A percentile compares a stretch with the other conserved stretches of the same genome.
Conservation (phyloP, 2,329 filamentous ascomycete species). For the Sarocladium kiliense region DNA sequence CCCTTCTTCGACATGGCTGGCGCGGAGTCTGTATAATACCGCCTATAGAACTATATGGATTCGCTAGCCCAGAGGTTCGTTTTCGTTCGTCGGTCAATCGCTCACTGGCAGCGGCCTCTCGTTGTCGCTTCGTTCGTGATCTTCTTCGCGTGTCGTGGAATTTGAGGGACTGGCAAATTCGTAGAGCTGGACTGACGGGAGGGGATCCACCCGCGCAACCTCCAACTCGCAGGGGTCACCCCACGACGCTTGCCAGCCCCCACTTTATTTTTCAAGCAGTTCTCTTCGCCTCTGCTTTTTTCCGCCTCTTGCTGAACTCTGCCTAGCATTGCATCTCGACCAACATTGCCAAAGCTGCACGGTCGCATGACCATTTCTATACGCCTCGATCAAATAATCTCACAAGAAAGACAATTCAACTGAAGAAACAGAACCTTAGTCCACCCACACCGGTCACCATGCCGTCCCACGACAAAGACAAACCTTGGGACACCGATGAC, state of each 20-base stretch:
- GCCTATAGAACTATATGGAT: not conserved
- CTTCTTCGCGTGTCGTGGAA: not conserved
- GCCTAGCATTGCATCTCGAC: not conserved
- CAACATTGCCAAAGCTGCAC: not conserved
- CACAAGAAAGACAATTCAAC: not conserved
- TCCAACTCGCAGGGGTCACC: not conserved
- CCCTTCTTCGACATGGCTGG: conserved; percentile 49
- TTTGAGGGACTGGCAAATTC: not conserved
- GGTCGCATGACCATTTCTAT: not conserved
- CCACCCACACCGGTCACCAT: conserved; percentile 37
- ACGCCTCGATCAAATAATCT: no score
- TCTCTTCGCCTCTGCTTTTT: conserved; percentile 1
- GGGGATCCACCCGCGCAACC: not conserved
- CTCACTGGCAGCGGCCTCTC: not conserved
- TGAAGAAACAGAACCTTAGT: not conserved
- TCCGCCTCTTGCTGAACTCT: not conserved
- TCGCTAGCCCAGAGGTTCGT: not conserved
- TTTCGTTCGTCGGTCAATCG: not conserved
- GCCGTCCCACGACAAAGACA: conserved; percentile 86
- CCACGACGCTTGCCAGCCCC: not conserved
- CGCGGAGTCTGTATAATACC: not conserved
- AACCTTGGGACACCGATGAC: conserved; percentile 94
- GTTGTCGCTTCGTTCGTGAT: not conserved
- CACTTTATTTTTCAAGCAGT: conserved; percentile 7
- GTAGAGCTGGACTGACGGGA: not conserved